Base-by-base conservation (phyloP, 2,329 filamentous ascomycete genomes). In the Fusarium pilosicola region DNA sequence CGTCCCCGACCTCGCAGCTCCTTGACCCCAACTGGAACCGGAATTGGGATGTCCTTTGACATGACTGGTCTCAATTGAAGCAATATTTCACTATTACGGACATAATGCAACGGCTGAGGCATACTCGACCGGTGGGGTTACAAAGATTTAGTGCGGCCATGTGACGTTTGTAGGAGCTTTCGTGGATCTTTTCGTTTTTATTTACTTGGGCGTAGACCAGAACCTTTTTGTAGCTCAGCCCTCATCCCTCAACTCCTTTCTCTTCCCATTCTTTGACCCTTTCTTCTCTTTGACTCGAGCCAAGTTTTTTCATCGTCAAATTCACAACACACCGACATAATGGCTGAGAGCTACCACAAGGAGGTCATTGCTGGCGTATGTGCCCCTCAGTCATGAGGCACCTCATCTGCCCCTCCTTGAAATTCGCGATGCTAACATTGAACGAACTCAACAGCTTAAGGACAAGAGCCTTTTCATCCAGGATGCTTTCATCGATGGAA, bases 311-410 rank as follows among this genome's bases (percentile, higher is more conserved):
- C 62, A 28, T 34, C 42, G 58, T 39, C 28, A 48, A 12, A 54
- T 22, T 44, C 18, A 66, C 30, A 32, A 11, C 6, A 68, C 28
- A 62, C 51, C 62, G 11, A 62, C 73, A 71, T 58, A 71, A 78
- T 78, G 76, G 75, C 76, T 63, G 71, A 78, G 68, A 78, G 34
- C 44, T 78, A 78, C 64, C 76, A 78, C 75, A 77, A 77, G 69
- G 74, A 78, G 75, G 76, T 71, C 67, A 66, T 78, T 62, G 62
- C 76, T 48, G 68, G 70, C 48, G 76, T 78, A 65, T 56, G 76
- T 74, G 46, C 71, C 68, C 68, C 71, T 74, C 68, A 59, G 30
- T 72, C 71, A 74, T 74, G 72, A 71, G 56, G 54, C 67, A 24
- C 41, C 32, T 61, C 66, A 18, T 34, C 32, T 63, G 38, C 62